Conservation (phyloP, 2,329 filamentous ascomycete genomes). For the Neofusicoccum umdonicola region DNA sequence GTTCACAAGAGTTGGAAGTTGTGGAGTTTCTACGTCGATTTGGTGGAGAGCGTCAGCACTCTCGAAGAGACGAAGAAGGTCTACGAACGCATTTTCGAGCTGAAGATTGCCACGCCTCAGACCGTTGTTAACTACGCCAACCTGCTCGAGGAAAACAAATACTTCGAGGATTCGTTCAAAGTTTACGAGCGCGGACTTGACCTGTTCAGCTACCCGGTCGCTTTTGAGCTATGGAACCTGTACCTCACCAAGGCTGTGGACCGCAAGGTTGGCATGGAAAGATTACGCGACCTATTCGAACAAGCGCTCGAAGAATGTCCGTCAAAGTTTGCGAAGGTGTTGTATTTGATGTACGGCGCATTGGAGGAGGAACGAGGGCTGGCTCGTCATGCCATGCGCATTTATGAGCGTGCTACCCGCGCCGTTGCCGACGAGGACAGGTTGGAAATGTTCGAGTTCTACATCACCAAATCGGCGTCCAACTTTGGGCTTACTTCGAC, state of each 20-base stretch:
- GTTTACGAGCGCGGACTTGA: slow-evolving; percentile 93
- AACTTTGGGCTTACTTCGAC: slow-evolving; percentile 97
- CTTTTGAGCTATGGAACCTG: slow-evolving; percentile 97
- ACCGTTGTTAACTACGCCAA: slow-evolving; percentile 99
- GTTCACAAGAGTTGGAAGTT: slow-evolving; percentile 99
- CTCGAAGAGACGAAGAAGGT: slow-evolving; percentile 90
- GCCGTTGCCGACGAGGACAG: slow-evolving; percentile 93
- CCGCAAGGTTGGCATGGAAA: slow-evolving; percentile 91
- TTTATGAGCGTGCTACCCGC: slow-evolving; percentile 94
- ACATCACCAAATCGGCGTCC: slow-evolving; percentile 96
- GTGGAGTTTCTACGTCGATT: slow-evolving; percentile 98
- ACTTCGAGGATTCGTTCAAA: slow-evolving; percentile 97
- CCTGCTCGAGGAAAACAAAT: slow-evolving; percentile 87
- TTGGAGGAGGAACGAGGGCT: slow-evolving; percentile 93
- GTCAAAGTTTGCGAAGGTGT: slow-evolving; percentile 89
- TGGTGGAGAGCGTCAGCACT: slow-evolving; percentile 90
- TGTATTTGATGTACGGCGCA: slow-evolving; percentile 98
- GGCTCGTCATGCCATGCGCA: slow-evolving; percentile 95
- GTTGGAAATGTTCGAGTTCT: slow-evolving; percentile 98
- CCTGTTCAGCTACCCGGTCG: slow-evolving; percentile 97
- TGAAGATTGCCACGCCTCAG: slow-evolving; percentile 95
- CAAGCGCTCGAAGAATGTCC: slow-evolving; percentile 94
- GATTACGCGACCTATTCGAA: slow-evolving; percentile 91
- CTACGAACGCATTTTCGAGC: slow-evolving; percentile 96
- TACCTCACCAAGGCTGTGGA: slow-evolving; percentile 97